Evolutionary conservation across 2,329 filamentous ascomycete species (phyloP).

Genomic region (Arthrinium phaeospermum): DNA sequence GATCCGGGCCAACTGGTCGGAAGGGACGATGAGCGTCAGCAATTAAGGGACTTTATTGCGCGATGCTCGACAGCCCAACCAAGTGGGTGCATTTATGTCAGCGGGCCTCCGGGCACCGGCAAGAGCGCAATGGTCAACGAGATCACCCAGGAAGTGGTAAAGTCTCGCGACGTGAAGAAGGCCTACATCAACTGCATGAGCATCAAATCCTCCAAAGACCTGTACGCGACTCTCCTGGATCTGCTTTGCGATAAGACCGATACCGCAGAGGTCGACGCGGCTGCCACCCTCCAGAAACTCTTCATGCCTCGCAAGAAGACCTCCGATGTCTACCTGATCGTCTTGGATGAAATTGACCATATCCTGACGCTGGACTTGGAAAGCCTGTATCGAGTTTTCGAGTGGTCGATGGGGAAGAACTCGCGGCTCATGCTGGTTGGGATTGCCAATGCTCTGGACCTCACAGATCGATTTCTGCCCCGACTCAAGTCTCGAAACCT

Average conservation of each 20-base stretch:
- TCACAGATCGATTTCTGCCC: constrained; percentile 93
- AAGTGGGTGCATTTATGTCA: constrained; percentile 90
- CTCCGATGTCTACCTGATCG: constrained; percentile 74
- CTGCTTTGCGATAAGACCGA: constrained; percentile 67
- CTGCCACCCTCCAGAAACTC: constrained; percentile 69
- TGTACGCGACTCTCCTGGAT: constrained; percentile 80
- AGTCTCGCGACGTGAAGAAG: constrained; percentile 63
- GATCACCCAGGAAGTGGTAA: constrained; percentile 66
- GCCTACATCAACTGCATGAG: constrained; percentile 97
- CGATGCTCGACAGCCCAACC: constrained; percentile 63
- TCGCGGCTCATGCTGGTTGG: constrained; percentile 86
- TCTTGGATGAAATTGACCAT: constrained; percentile 94
- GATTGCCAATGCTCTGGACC: constrained; percentile 93
- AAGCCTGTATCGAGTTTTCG: constrained; percentile 91
- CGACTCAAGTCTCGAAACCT: constrained; percentile 91
- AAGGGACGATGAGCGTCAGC: constrained; percentile 70
- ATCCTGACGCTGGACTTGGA: constrained; percentile 88
- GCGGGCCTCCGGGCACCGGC: constrained; percentile 92
- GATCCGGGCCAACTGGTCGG: constrained; percentile 79
- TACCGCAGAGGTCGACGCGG: constrained; percentile 69
- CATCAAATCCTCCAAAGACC: constrained; percentile 84
- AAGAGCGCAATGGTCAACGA: constrained; percentile 94
- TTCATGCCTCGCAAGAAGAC: constrained; percentile 69
- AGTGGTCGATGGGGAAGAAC: constrained; percentile 85
- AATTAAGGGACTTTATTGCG: constrained; percentile 73